Base-by-base conservation (phyloP, 345 rosid species). In the Brassica juncea region DNA sequence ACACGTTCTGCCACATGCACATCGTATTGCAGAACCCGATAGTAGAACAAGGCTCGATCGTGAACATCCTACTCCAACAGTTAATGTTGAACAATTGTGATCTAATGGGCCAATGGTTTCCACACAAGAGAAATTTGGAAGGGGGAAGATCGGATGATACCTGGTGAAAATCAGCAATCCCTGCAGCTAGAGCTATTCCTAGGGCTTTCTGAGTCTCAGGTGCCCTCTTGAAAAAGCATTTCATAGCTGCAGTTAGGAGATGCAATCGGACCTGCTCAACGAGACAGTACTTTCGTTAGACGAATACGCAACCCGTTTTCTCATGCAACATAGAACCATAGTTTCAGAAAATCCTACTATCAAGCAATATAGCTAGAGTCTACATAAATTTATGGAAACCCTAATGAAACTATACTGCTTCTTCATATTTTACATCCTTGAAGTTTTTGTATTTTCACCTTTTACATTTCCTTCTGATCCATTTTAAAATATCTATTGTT, bases 11-110 rank as follows among this genome's bases (percentile, higher is more conserved):
- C 97, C 31, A 85, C 87, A 19, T 96, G 85, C 75, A 89, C 90
- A 78, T 91, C 79, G 65, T 90, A 60, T 70, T 86, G 93, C 85
- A 95, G 86, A 82, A 93, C 91, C 86, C 99, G 92, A 82, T 90
- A 91, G 88, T 95, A 95, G 90, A 95, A 91, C 79, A 95, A 84
- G 85, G 98, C 98, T 83, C 99, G 86, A 76, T 95, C 99, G 81
- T 95, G 99, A 86, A 95, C 98, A 86, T 95, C 99, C 98, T 95
- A 91, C 81, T 81, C 75, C 72, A 63, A 75, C 61, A 64, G 23
- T 67, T 68, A 31, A 72, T 77, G 27, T 70, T 70, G 25, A n/a
- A 42, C 31, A 23, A 64, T 19, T 0, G 19, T 19, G 47, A 72
- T 75, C 65, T 34, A 58, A 42, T 30, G 62, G 66, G 35, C 34